Evolutionary conservation across 129 eudicot species (phyloP).

Genomic region (Apium graveolens): DNA sequence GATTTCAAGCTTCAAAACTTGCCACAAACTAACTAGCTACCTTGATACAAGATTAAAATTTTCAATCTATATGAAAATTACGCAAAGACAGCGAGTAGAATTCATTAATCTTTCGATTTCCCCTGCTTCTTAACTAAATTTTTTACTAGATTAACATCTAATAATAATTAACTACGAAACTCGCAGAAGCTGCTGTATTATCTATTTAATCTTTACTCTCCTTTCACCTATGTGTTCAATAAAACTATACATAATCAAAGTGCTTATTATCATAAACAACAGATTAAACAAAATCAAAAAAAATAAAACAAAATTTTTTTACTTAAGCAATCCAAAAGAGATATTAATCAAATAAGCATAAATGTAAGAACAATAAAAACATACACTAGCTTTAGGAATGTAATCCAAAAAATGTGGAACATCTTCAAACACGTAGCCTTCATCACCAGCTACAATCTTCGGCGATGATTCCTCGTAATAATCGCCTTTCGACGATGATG

Average conservation of each 20-base stretch:
- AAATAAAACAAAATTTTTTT: background rate
- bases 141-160: background rate
- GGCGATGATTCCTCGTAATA: slow-evolving; percentile 3
- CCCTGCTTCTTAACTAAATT: background rate
- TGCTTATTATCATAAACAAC: background rate
- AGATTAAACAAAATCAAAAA: background rate
- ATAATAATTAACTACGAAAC: background rate
- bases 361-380: background rate
- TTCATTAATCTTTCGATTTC: background rate
- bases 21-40: background rate
- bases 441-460: slow-evolving; percentile 37
- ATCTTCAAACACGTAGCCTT: slow-evolving; percentile 66
- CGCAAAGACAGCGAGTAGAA: background rate
- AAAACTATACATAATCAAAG: background rate
- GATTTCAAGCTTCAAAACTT: background rate
- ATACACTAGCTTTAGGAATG: slow-evolving; percentile 53
- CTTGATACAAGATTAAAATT: background rate
- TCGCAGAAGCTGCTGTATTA: background rate
- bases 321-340: background rate
- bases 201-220: too few species aligned
- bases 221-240: background rate
- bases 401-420: slow-evolving; percentile 88
- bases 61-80: background rate
- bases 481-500: background rate
- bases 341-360: background rate